These are phyloP conservation scores for Yamadazyma pseudoaaseri DNA, from an alignment of 1,139 yeast species.

Conservation along the genomic window DNA sequence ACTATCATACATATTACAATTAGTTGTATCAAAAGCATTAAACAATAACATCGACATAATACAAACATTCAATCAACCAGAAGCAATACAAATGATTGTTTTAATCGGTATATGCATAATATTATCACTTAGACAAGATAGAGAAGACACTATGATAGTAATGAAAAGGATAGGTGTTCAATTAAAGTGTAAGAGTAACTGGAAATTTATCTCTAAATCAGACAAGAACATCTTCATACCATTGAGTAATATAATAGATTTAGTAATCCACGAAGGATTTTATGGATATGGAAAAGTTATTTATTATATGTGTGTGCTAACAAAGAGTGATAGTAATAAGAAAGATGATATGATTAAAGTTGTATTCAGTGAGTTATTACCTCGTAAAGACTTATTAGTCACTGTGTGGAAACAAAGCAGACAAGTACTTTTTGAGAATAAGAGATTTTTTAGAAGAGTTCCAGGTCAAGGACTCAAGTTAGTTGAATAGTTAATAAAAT, in stretches of 20 bases:
- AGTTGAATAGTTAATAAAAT: constrained; percentile 6
- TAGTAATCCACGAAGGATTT: constrained; percentile 70
- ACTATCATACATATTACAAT: constrained; percentile 1
- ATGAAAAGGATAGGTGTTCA: constrained; percentile 42
- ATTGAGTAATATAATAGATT: constrained; percentile 50
- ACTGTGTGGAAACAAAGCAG: constrained; percentile 42
- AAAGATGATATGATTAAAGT: constrained; percentile 38
- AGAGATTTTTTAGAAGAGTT: constrained; percentile 40
- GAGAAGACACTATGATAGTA: constrained; percentile 33
- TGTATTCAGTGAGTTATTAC: constrained; percentile 50
- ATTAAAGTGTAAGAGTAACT: constrained; percentile 23
- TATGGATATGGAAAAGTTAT: constrained; percentile 59
- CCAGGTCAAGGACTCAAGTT: constrained; percentile 39
- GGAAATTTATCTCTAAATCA: constrained; percentile 25
- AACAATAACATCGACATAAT: no score
- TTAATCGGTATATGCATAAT: constrained; percentile 2
- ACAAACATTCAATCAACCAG: not conserved
- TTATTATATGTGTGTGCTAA: constrained; percentile 56
- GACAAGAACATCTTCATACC: constrained; percentile 46
- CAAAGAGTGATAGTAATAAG: constrained; percentile 30
- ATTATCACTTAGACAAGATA: constrained; percentile 21
- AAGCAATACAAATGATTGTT: not conserved
- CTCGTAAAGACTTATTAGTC: constrained; percentile 42
- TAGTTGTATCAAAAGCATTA: not conserved
- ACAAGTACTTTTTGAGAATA: constrained; percentile 35